These are phyloP conservation scores for Citrus trifoliata DNA, from an alignment of 345 rosid species.

Conservation along the genomic window DNA sequence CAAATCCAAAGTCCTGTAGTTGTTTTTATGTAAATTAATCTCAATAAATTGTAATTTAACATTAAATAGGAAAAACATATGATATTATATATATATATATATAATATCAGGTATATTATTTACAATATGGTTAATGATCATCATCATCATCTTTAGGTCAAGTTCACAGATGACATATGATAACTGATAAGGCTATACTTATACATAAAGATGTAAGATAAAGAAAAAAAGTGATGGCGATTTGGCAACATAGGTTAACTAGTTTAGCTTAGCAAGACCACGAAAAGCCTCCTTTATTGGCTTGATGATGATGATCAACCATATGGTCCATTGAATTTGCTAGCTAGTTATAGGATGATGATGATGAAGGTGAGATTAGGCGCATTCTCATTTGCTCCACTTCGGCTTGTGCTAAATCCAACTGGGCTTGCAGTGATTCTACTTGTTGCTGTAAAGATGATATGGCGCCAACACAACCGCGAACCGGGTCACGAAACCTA, in stretches of 20 bases:
- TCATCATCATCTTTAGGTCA: background rate
- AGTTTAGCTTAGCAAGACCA: conserved; percentile 34
- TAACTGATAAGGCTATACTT: background rate
- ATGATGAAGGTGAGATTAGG: conserved; percentile 15
- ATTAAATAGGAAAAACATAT: no score
- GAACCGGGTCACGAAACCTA: conserved; percentile 79
- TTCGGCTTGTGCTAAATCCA: conserved; percentile 80
- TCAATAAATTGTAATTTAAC: no score
- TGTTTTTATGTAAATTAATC: no score
- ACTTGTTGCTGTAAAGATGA: conserved; percentile 72
- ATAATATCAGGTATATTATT: conserved; percentile 3
- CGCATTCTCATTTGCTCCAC: conserved; percentile 53
- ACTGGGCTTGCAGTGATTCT: conserved; percentile 64
- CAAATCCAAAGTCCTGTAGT: no score
- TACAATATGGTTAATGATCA: conserved; percentile 9
- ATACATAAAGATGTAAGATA: no score
- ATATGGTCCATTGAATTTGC: conserved; percentile 25
- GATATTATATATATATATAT: background rate
- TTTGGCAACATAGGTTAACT: conserved; percentile 11
- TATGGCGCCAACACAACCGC: conserved; percentile 87
- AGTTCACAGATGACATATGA: background rate
- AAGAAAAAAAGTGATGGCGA: no score
- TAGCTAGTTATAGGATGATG: conserved; percentile 14
- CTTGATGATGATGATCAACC: conserved; percentile 20
- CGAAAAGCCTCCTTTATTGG: conserved; percentile 28